These are phyloP conservation scores for Vitis rupestris DNA, from an alignment of 164 flowering plant genomes.

Conservation along the genomic window DNA sequence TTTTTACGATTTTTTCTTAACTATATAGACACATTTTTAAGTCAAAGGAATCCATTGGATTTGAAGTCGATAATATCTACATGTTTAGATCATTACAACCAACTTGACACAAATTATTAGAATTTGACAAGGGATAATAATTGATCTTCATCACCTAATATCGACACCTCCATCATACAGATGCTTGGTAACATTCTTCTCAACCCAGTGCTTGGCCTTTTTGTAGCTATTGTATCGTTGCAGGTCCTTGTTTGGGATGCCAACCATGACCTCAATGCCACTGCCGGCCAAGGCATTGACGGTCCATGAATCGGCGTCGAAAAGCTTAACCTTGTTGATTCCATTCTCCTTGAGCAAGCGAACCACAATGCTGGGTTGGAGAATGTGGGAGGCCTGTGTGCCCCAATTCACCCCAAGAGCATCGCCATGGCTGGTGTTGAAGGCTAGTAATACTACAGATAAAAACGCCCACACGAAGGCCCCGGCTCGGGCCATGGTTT, in stretches of 20 bases:
- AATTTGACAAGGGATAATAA: background rate
- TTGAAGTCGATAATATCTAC: too few relatives aligned
- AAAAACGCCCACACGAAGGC: conserved; percentile 7
- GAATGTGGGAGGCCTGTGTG: conserved; percentile 48
- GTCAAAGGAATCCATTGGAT: too few relatives aligned
- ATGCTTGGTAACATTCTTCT: conserved; percentile 45
- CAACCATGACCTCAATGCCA: conserved; percentile 68
- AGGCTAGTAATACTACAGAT: background rate
- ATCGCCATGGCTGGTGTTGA: background rate
- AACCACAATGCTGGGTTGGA: conserved; percentile 47
- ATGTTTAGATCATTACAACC: too few relatives aligned
- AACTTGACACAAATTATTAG: too few relatives aligned
- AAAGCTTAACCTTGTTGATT: conserved; percentile 61
- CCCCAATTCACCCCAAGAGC: conserved; percentile 76
- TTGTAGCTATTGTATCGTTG: conserved; percentile 21
- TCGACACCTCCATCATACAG: conserved; percentile 54
- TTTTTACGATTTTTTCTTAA: too few relatives aligned
- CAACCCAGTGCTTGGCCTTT: conserved; percentile 59
- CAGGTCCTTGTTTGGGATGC: conserved; percentile 60
- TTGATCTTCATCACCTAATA: conserved; percentile 38
- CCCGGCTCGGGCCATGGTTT: conserved; percentile 11
- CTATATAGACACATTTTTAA: too few relatives aligned
- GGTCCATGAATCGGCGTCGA: conserved; percentile 51
- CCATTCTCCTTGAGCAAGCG: conserved; percentile 65
- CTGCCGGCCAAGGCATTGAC: conserved; percentile 48